Evolutionary conservation across 148 eudicot species (phyloP), one percentile per base, ranked within the genome.

Genomic region (Agrostemma githago): DNA sequence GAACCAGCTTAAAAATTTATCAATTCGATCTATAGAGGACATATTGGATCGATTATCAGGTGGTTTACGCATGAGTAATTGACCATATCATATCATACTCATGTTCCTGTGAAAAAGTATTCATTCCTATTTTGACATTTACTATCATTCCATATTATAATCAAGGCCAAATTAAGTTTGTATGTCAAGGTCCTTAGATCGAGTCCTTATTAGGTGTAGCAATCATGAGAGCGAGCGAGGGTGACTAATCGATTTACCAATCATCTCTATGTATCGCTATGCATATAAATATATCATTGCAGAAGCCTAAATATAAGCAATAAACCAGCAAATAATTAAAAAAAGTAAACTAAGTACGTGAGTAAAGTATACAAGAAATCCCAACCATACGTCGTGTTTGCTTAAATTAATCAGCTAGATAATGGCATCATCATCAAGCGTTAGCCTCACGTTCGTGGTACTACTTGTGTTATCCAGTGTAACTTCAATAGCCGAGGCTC

Each of bases 401-500:
- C 8, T 48, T 48, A 1, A 48, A 48, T 48, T 26, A 26, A 26
- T 26, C 34, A 26, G 2, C 15, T 9, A 2, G 14, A 9, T 26
- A 16, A 14, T 56, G 39, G 44, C 15, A 3, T 34, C 74, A 38
- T 37, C 17, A 38, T 37, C 34, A 26, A 26, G 9, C 16, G 37
- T 14, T 21, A 62, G 5, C 40, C 14, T n/a, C 8, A 3, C 11
- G 37, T 2, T 71, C 3, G 8, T 71, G 10, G 6, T 73, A 6
- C n/a, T 60, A 44, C 34, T 26, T 1, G 39, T 62, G 21, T 62
- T 77, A 10, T 71, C 53, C 42, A 26, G 34, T 1, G 10, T 71
- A 34, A 70, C 63, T 11, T 6, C 64, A 37, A 19, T 56, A 77
- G 38, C 62, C 56, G 20, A 72, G 56, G 85, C 85, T 34, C 85